Conservation (phyloP, 1,284 basidiomycete genomes). For the Volvariella surrecta region DNA sequence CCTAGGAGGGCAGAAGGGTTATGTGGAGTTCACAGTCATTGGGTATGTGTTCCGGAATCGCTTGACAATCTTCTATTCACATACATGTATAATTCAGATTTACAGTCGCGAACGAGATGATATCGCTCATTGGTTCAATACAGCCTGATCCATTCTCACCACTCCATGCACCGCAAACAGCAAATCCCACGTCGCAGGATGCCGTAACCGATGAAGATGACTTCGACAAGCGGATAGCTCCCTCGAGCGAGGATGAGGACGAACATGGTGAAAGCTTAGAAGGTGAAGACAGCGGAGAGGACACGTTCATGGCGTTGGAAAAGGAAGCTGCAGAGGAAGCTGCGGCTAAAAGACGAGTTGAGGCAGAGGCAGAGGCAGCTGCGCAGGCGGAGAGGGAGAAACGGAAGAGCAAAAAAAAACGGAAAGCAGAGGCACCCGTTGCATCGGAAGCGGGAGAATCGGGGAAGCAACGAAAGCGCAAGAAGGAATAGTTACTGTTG, state of each 20-base stretch:
- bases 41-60: conserved; percentile 47
- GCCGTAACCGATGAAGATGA: conserved; percentile 15
- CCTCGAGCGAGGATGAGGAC: conserved; percentile 15
- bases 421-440: conserved; percentile 18
- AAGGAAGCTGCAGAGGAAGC: conserved; percentile 17
- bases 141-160: conserved; percentile 80
- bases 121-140: conserved; percentile 88
- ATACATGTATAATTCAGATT: conserved; percentile 42
- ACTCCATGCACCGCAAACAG: conserved; percentile 32
- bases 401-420: conserved; percentile 10
- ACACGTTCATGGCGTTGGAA: conserved; percentile 32
- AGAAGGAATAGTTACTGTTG: conserved; percentile 4
- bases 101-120: conserved; percentile 91
- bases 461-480: conserved; percentile 7
- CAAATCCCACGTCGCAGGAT: conserved; percentile 6
- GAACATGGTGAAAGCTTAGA: conserved; percentile 20
- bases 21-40: conserved; percentile 83
- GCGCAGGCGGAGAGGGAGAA: conserved; percentile 22
- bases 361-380: conserved; percentile 18
- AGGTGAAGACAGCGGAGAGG: conserved; percentile 24
- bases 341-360: conserved; percentile 10
- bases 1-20: conserved; percentile 67
- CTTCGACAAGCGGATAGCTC: conserved; percentile 17
- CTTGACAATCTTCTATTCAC: conserved; percentile 5
- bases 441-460: conserved; percentile 22